A percentile compares a stretch with the other conserved stretches of the same genome.
Conservation (phyloP, 2,329 filamentous ascomycete genomes). For the Alternaria longipes region DNA sequence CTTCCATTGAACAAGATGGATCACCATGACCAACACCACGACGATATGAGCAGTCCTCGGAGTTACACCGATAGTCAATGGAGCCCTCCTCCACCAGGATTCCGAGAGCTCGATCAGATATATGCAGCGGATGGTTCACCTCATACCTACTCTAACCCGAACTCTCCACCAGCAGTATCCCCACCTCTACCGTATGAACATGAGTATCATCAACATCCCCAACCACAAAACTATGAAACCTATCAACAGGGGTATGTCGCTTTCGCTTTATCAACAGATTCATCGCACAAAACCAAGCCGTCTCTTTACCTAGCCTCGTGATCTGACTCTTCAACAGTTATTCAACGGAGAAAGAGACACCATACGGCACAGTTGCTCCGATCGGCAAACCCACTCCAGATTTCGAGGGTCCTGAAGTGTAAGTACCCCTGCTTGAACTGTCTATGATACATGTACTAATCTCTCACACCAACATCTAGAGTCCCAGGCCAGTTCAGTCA, state of each 20-base stretch:
- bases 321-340: constrained; percentile 25
- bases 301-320: background rate
- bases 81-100: constrained; percentile 33
- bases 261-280: background rate
- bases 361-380: constrained; percentile 19
- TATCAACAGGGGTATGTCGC: constrained; percentile 27
- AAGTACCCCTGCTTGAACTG: background rate
- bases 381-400: constrained; percentile 27
- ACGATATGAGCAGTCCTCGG: constrained; percentile 22
- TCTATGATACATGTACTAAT: background rate
- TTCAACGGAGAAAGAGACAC: constrained; percentile 34
- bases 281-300: background rate
- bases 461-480: constrained; percentile 1
- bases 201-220: constrained; percentile 19
- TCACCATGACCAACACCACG: constrained; percentile 23
- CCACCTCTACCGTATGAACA: constrained; percentile 29
- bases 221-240: constrained; percentile 13
- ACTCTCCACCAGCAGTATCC: constrained; percentile 27
- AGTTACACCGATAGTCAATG: constrained; percentile 28
- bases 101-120: constrained; percentile 32
- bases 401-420: constrained; percentile 33
- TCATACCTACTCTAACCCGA: constrained; percentile 15
- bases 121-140: constrained; percentile 17
- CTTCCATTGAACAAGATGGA: constrained; percentile 24
- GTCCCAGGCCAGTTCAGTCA: constrained; percentile 28